A percentile compares a stretch with the other conserved stretches of the same genome.
These are phyloP conservation scores for Debaryomyces fabryi DNA, from an alignment of 1,139 yeast species.

Conservation along the genomic window DNA sequence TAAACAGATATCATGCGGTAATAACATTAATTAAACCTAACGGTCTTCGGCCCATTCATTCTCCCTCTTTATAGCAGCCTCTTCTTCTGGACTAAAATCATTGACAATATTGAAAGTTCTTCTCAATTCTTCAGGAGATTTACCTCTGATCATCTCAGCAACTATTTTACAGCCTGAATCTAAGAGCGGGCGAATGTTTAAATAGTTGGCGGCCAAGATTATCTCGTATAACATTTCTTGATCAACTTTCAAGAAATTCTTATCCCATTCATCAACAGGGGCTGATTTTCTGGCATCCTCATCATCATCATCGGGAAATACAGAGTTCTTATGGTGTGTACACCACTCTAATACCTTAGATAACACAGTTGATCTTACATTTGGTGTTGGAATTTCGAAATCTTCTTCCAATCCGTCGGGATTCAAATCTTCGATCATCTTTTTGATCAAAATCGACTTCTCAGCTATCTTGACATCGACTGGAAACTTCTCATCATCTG, in stretches of 20 bases:
- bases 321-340: conserved; percentile 89
- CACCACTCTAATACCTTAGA: conserved; percentile 96
- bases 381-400: conserved; percentile 90
- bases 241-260: conserved; percentile 91
- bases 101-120: conserved; percentile 93
- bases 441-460: conserved; percentile 83
- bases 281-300: conserved; percentile 83
- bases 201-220: conserved; percentile 91
- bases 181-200: conserved; percentile 88
- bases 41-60: conserved; percentile 99
- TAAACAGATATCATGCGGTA: neutral
- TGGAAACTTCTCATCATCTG: conserved; percentile 72
- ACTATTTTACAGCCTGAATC: conserved; percentile 97
- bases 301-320: conserved; percentile 71
- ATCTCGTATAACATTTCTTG: conserved; percentile 98
- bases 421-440: conserved; percentile 82
- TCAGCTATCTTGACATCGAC: conserved; percentile 88
- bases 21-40: conserved; percentile 27
- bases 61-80: conserved; percentile 95
- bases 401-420: conserved; percentile 64
- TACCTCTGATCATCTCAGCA: conserved; percentile 97
- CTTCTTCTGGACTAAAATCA: conserved; percentile 98
- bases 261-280: conserved; percentile 95
- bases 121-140: conserved; percentile 95
- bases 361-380: conserved; percentile 83